Evolutionary conservation across 2,329 filamentous ascomycete species (phyloP).

Genomic region (Trichoderma hamatum): DNA sequence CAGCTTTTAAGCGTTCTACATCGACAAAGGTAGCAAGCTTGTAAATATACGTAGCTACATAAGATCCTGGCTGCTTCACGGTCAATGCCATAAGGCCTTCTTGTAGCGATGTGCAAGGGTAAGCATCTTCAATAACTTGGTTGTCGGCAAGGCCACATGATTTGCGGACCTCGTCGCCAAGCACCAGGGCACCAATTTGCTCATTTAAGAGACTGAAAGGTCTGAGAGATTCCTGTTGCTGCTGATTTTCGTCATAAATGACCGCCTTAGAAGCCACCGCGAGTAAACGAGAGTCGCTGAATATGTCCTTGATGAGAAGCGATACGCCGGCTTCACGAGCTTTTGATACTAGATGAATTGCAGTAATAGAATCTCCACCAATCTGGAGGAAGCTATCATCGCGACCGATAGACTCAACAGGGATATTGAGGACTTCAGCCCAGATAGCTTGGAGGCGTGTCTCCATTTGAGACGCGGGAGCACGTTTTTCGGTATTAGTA

Average conservation of each 20-base stretch:
- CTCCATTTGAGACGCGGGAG: slow-evolving; percentile 28
- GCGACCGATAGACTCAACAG: slow-evolving; percentile 23
- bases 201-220: slow-evolving; percentile 15
- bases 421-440: slow-evolving; percentile 27
- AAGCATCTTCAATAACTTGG: slow-evolving; percentile 29
- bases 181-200: not conserved
- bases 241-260: not conserved
- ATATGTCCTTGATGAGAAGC: slow-evolving; percentile 24
- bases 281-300: slow-evolving; percentile 29
- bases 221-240: not conserved
- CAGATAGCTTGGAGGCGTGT: slow-evolving; percentile 29
- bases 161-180: slow-evolving; percentile 2
- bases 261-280: slow-evolving; percentile 19
- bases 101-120: slow-evolving; percentile 33
- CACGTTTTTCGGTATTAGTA: not conserved
- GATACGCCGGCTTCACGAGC: slow-evolving; percentile 24
- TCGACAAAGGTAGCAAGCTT: slow-evolving; percentile 31
- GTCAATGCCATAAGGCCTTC: slow-evolving; percentile 37
- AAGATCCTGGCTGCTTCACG: slow-evolving; percentile 38
- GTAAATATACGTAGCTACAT: slow-evolving; percentile 39
- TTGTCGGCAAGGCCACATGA: not conserved
- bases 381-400: slow-evolving; percentile 30
- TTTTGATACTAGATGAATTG: slow-evolving; percentile 26
- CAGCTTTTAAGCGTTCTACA: slow-evolving; percentile 33
- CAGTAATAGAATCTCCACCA: slow-evolving; percentile 30